These are phyloP conservation scores for Penicillium herquei DNA, from an alignment of 495 filamentous ascomycete species.

Conservation along the genomic window DNA sequence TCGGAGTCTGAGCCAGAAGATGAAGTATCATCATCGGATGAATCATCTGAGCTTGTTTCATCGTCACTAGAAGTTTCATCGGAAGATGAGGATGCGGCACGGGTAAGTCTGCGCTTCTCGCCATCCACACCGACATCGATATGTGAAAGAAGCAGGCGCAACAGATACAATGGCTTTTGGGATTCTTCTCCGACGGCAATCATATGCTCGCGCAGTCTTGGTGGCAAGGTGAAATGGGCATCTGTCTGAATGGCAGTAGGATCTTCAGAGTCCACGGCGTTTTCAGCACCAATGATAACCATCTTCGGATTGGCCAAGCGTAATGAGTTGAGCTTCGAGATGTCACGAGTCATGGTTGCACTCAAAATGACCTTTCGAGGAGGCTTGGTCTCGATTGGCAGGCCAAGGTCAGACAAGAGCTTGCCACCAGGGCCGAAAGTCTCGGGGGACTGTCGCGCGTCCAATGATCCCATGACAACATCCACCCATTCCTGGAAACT, in stretches of 20 bases:
- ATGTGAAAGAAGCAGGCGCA: conserved; percentile 39
- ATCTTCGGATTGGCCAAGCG: conserved; percentile 72
- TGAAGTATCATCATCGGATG: conserved; percentile 28
- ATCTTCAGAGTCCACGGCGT: conserved; percentile 30
- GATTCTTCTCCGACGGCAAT: conserved; percentile 71
- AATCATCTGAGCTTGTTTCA: conserved; percentile 32
- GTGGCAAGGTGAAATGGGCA: conserved; percentile 60
- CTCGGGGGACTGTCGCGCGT: conserved; percentile 46
- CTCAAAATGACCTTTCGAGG: conserved; percentile 77
- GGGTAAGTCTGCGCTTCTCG: conserved; percentile 7
- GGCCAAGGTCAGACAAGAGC: conserved; percentile 35
- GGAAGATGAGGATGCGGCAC: neutral
- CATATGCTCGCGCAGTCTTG: conserved; percentile 67
- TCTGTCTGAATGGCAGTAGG: conserved; percentile 24
- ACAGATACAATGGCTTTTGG: conserved; percentile 82
- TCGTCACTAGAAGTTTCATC: conserved; percentile 27
- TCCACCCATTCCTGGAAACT: conserved; percentile 91
- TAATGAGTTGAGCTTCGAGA: conserved; percentile 73
- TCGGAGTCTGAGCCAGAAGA: conserved; percentile 26
- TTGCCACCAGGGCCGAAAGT: conserved; percentile 48
- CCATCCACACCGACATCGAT: conserved; percentile 29
- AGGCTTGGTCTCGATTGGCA: conserved; percentile 38
- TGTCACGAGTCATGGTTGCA: conserved; percentile 90
- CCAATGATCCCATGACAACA: conserved; percentile 63
- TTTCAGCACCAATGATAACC: conserved; percentile 63